These are phyloP conservation scores for Entamoeba histolytica DNA, from an alignment of 208 protist species.

Conservation along the genomic window DNA sequence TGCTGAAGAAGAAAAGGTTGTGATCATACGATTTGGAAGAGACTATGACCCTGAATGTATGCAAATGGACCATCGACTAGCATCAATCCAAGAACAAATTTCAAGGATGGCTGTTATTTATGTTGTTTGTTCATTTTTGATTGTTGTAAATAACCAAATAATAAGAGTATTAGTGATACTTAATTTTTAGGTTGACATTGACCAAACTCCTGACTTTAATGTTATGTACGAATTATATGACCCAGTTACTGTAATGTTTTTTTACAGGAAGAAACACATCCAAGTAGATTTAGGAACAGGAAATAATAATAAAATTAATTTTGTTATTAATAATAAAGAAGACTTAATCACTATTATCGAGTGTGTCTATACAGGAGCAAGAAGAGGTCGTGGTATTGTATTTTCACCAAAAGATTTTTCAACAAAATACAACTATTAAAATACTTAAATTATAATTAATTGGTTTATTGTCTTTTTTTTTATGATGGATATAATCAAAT, in stretches of 20 bases:
- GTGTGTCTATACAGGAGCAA: not conserved
- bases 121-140: not conserved
- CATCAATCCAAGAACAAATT: not conserved
- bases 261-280: conserved; percentile 19
- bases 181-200: conserved; percentile 14
- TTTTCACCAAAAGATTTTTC: not conserved
- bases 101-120: not conserved
- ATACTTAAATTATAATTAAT: not conserved
- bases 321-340: conserved; percentile 1
- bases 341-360: conserved; percentile 20
- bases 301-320: conserved; percentile 27
- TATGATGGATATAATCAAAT: too few relatives aligned
- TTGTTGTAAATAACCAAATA: not conserved
- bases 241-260: conserved; percentile 20
- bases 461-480: not conserved
- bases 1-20: not conserved
- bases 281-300: conserved; percentile 21
- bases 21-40: conserved; percentile 21
- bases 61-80: conserved; percentile 13
- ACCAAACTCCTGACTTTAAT: conserved; percentile 23
- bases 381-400: not conserved
- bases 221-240: conserved; percentile 30
- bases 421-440: not conserved
- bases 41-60: conserved; percentile 19
- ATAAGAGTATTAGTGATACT: not conserved